Evolutionary conservation across 1,284 basidiomycete genomes (phyloP).

Genomic region (Rugosomyces carneus): DNA sequence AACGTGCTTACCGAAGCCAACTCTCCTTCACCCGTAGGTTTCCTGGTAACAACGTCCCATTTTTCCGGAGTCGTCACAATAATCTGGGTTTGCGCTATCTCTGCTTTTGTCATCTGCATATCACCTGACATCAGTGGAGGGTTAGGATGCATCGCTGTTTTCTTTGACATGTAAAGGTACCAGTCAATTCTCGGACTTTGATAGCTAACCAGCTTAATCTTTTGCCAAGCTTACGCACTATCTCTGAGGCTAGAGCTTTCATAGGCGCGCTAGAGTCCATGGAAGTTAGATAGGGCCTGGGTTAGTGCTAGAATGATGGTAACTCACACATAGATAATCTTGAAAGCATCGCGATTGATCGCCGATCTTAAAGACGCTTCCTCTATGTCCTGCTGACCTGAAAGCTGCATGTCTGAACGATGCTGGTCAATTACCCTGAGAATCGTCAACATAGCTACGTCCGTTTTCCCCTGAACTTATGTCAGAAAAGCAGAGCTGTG

Average conservation of each 20-base stretch:
- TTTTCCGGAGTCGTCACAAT: constrained; percentile 99
- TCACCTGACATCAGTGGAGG: constrained; percentile 57
- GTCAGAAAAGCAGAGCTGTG: not conserved
- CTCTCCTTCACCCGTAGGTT: constrained; percentile 95
- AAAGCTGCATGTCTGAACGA: constrained; percentile 28
- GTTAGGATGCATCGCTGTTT: not conserved
- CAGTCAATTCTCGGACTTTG: constrained; percentile 88
- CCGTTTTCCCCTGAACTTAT: constrained; percentile 90
- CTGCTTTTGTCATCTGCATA: constrained; percentile 94
- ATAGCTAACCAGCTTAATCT: constrained; percentile 89
- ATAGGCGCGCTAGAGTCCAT: constrained; percentile 74
- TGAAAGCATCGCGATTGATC: constrained; percentile 76
- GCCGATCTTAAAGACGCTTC: constrained; percentile 40
- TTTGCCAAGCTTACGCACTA: constrained; percentile 89
- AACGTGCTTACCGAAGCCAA: constrained; percentile 68
- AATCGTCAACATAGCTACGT: constrained; percentile 94
- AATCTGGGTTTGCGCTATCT: constrained; percentile 95
- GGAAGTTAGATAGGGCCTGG: constrained; percentile 4
- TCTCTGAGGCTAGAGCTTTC: constrained; percentile 97
- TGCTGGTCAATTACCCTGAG: constrained; percentile 84
- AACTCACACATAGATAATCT: constrained; percentile 94
- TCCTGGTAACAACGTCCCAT: constrained; percentile 99
- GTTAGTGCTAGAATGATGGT: not conserved
- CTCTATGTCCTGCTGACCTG: constrained; percentile 3
- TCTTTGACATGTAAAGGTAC: constrained; percentile 29